Evolutionary conservation across 345 rosid species (phyloP).

Genomic region (Fremontodendron californicum): DNA sequence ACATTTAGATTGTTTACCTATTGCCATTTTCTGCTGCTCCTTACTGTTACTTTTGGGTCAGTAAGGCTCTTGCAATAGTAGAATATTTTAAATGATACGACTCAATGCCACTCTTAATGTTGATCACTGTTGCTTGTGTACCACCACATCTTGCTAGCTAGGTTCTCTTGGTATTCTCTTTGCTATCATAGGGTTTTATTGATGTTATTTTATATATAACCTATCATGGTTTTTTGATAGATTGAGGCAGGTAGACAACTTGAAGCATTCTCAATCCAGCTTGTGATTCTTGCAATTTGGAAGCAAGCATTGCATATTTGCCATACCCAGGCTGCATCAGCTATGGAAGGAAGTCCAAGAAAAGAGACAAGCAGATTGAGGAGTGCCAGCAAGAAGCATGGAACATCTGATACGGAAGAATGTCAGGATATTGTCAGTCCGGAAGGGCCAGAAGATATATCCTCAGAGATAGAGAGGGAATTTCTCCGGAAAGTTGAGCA

Average conservation of each 20-base stretch:
- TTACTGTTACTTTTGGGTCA: not conserved
- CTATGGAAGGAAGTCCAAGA: slow-evolving; percentile 75
- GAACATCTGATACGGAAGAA: slow-evolving; percentile 39
- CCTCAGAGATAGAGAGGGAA: slow-evolving; percentile 64
- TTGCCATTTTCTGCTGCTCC: not conserved
- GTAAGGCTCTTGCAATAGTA: not conserved
- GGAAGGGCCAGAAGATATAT: slow-evolving; percentile 44
- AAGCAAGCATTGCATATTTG: slow-evolving; percentile 90
- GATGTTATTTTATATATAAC: not conserved
- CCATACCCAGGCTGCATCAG: slow-evolving; percentile 91
- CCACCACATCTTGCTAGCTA: slow-evolving; percentile 2
- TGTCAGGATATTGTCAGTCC: slow-evolving; percentile 27
- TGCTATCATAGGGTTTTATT: slow-evolving; percentile 13
- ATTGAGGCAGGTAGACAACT: slow-evolving; percentile 44
- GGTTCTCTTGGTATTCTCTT: slow-evolving; percentile 9
- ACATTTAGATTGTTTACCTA: not conserved
- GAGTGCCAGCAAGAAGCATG: slow-evolving; percentile 46
- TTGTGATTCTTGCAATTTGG: slow-evolving; percentile 93
- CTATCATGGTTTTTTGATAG: slow-evolving; percentile 36
- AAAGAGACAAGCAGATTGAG: slow-evolving; percentile 46
- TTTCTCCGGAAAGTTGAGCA: slow-evolving; percentile 74
- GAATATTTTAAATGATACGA: not conserved
- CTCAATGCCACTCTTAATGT: not conserved
- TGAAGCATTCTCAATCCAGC: slow-evolving; percentile 90
- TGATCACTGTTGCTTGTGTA: slow-evolving; percentile 9